Percentiles rank a stretch among this genome's conserved stretches.
Conservation (phyloP, 257 asterid genomes). For the Solanum bulbocastanum region DNA sequence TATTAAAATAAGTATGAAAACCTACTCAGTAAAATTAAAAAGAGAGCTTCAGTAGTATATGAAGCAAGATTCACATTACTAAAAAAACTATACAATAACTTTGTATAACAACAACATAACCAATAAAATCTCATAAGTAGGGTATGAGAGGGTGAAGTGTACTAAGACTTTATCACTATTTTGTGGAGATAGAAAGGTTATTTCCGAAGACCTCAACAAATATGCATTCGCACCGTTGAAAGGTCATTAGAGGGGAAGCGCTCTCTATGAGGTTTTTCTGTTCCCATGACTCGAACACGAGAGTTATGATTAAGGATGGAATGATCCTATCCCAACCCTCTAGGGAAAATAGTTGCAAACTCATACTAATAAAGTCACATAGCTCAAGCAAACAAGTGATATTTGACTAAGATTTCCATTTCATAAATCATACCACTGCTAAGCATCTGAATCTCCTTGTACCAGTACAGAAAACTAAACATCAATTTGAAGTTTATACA, state of each 20-base stretch:
- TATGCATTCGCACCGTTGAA: too few species aligned
- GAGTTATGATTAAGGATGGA: too few species aligned
- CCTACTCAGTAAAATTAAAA: neutral
- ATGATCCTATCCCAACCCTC: neutral
- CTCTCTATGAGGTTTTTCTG: neutral
- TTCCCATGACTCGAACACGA: neutral
- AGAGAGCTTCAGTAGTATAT: too few species aligned
- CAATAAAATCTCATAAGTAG: too few species aligned
- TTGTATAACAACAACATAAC: too few species aligned
- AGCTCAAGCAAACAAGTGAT: neutral
- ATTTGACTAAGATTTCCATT: neutral
- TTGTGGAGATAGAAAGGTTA: too few species aligned
- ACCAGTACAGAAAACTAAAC: neutral
- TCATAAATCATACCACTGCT: neutral
- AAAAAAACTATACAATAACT: too few species aligned
- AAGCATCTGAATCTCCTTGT: neutral
- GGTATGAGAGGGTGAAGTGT: too few species aligned
- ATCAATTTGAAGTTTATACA: neutral
- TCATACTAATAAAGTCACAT: neutral
- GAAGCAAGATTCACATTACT: too few species aligned
- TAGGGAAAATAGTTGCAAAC: neutral
- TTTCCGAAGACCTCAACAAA: neutral
- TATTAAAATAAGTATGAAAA: too few species aligned
- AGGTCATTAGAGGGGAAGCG: neutral
- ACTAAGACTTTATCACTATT: too few species aligned